Percentiles rank a stretch among this genome's conserved stretches.
Conservation (phyloP, 805 yeast genomes). For the Peterozyma toletana region DNA sequence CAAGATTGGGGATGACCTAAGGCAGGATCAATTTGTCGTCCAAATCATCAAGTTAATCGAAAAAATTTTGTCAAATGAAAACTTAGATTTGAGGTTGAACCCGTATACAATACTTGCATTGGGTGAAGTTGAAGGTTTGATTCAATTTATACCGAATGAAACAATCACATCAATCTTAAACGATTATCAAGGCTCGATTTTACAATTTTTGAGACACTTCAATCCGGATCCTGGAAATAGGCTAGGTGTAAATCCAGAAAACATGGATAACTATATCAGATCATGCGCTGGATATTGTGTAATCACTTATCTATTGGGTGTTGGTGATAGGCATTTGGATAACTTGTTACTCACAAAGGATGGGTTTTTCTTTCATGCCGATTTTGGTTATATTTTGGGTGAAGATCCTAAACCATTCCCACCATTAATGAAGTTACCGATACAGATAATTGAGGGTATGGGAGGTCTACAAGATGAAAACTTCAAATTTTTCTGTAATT, state of each 20-base stretch:
- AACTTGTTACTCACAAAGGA: slow-evolving; percentile 71
- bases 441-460: slow-evolving; percentile 95
- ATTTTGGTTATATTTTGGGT: slow-evolving; percentile 93
- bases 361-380: slow-evolving; percentile 94
- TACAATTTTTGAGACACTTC: slow-evolving; percentile 61
- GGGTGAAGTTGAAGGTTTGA: slow-evolving; percentile 84
- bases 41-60: slow-evolving; percentile 92
- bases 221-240: slow-evolving; percentile 44
- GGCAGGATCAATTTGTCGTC: slow-evolving; percentile 96
- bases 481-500: slow-evolving; percentile 79
- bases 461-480: slow-evolving; percentile 88
- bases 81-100: slow-evolving; percentile 76
- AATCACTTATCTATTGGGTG: slow-evolving; percentile 88
- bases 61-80: slow-evolving; percentile 77
- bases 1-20: slow-evolving; percentile 90
- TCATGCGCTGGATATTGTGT: slow-evolving; percentile 98
- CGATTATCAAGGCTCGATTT: slow-evolving; percentile 64
- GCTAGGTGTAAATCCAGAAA: slow-evolving; percentile 48
- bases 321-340: slow-evolving; percentile 95
- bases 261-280: slow-evolving; percentile 90
- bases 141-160: slow-evolving; percentile 91
- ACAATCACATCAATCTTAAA: slow-evolving; percentile 76
- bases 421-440: slow-evolving; percentile 95
- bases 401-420: slow-evolving; percentile 98
- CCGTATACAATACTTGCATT: slow-evolving; percentile 91